Percentiles rank a stretch among this genome's conserved stretches.
phyloP scores from a whole-genome alignment of 345 rosid genomes.

The Populus davidiana region DNA sequence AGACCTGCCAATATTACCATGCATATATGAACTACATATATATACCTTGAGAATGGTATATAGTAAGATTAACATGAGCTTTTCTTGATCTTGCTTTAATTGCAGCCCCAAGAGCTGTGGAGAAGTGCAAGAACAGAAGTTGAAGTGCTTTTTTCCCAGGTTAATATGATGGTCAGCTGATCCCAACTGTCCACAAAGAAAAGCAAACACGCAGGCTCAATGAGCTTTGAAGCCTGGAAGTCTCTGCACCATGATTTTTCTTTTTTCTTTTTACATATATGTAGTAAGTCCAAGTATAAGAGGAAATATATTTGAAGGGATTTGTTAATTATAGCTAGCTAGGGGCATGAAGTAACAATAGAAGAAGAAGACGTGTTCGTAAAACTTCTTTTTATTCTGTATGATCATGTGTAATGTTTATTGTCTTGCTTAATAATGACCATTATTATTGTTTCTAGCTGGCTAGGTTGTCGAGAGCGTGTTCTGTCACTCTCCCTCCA shows the following conservation, averaged over 20 bases:
- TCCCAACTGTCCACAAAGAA: constrained; percentile 11
- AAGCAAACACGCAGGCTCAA: constrained; percentile 53
- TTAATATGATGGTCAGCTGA: not conserved
- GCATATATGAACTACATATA: too few species aligned
- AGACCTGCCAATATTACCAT: not conserved
- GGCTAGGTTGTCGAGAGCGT: constrained; percentile 9
- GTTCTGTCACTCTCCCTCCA: not conserved
- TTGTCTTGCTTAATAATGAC: constrained; percentile 21
- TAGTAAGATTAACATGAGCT: not conserved
- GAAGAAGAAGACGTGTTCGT: constrained; percentile 14
- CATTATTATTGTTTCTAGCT: not conserved
- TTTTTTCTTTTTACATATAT: not conserved
- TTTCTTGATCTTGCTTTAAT: not conserved
- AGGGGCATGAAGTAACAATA: constrained; percentile 16
- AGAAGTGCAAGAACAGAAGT: constrained; percentile 49
- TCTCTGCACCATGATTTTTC: constrained; percentile 15
- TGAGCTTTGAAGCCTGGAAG: constrained; percentile 52
- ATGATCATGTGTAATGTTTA: constrained; percentile 7
- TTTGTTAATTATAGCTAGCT: constrained; percentile 10
- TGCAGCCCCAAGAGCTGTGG: constrained; percentile 38
- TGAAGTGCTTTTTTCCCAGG: constrained; percentile 27
- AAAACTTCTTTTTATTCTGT: constrained; percentile 11
- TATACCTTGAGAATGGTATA: not conserved
- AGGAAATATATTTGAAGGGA: constrained; percentile 14
- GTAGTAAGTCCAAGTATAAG: not conserved